Conservation (phyloP, 345 rosid species). For the Alliaria petiolata region DNA sequence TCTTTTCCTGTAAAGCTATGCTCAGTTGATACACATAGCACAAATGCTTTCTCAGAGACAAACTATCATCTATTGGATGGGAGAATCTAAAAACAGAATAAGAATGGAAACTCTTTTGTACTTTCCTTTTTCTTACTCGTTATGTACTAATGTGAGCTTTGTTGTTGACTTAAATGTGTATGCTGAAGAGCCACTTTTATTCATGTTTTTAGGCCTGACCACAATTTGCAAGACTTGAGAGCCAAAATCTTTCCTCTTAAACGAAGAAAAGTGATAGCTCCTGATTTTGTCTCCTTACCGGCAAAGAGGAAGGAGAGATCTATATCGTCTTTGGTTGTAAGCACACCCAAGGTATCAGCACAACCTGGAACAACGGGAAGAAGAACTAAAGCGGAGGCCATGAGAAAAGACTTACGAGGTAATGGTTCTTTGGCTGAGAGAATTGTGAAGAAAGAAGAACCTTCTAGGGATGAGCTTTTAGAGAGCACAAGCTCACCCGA, state of each 20-base stretch:
- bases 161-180: neutral
- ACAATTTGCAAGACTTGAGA: constrained; percentile 76
- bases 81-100: no score
- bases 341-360: constrained; percentile 55
- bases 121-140: neutral
- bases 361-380: constrained; percentile 55
- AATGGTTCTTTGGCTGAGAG: constrained; percentile 43
- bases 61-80: no score
- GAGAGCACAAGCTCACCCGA: constrained; percentile 61
- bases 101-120: no score
- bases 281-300: constrained; percentile 50
- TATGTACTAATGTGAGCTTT: neutral
- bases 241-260: constrained; percentile 71
- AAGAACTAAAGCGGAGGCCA: constrained; percentile 56
- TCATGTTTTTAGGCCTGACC: constrained; percentile 57
- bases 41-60: no score
- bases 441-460: constrained; percentile 43
- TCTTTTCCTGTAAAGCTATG: neutral
- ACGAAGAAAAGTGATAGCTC: constrained; percentile 58
- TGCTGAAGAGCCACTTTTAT: constrained; percentile 2
- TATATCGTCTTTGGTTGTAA: constrained; percentile 75
- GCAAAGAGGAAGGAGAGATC: constrained; percentile 87
- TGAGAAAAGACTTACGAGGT: constrained; percentile 54
- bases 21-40: neutral
- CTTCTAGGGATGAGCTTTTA: constrained; percentile 40